Evolutionary conservation across 192 early-diverging fungal species (phyloP).

Genomic region (Coemansia sp.): DNA sequence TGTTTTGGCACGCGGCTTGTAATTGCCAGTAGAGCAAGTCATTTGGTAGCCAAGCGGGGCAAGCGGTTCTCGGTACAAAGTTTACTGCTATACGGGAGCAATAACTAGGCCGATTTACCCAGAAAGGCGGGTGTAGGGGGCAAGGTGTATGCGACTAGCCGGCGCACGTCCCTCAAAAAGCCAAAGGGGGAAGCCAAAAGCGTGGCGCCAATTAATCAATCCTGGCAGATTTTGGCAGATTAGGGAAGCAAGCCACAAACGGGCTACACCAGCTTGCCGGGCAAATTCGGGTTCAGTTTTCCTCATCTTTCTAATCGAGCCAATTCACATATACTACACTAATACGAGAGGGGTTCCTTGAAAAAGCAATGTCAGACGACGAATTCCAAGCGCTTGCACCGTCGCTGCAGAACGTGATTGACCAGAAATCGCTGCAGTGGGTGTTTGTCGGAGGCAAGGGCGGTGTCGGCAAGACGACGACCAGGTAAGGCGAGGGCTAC

Average conservation of each 20-base stretch:
- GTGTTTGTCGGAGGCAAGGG: slow-evolving; percentile 99
- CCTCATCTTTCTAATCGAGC: background rate
- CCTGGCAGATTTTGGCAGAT: background rate
- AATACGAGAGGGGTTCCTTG: background rate
- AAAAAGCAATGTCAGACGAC: slow-evolving; percentile 59
- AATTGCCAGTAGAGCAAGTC: too few relatives aligned
- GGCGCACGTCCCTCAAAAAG: background rate
- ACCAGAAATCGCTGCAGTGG: slow-evolving; percentile 95
- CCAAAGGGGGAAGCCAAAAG: background rate
- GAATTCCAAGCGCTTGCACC: slow-evolving; percentile 75
- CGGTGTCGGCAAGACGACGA: slow-evolving; percentile 94
- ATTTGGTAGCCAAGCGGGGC: background rate
- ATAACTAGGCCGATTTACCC: background rate
- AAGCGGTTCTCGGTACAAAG: background rate
- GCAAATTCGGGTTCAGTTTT: background rate
- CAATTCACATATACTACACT: background rate
- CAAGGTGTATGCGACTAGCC: too few relatives aligned
- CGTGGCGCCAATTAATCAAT: background rate
- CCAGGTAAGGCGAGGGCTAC: slow-evolving; percentile 37
- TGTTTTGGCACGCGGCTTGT: background rate
- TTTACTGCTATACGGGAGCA: background rate
- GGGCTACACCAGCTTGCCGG: background rate
- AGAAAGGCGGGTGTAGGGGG: background rate
- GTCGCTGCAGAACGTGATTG: slow-evolving; percentile 92
- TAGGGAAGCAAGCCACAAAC: background rate